A percentile compares a stretch with the other conserved stretches of the same genome.
Evolutionary conservation across 1,139 yeast genomes (phyloP).

Genomic region (Pichia sp.): DNA sequence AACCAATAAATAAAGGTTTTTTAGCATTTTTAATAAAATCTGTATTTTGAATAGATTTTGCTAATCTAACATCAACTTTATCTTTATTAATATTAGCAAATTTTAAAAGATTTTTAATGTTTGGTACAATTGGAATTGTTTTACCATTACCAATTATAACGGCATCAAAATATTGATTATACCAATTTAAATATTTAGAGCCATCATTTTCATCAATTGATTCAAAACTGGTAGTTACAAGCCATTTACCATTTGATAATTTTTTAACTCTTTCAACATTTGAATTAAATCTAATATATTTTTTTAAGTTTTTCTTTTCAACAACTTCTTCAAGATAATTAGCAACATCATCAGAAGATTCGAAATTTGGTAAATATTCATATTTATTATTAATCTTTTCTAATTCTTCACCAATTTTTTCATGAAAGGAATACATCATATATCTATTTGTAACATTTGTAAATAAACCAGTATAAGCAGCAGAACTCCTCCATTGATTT

Average conservation of each 20-base stretch:
- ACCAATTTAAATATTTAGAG: conserved; percentile 23
- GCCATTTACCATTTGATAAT: conserved; percentile 17
- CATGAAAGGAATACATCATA: conserved; percentile 36
- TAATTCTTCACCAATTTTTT: conserved; percentile 7
- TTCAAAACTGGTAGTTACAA: conserved; percentile 6
- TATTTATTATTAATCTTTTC: conserved; percentile 38
- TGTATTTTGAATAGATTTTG: conserved; percentile 15
- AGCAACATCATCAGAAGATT: conserved; percentile 30
- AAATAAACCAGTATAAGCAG: conserved; percentile 36
- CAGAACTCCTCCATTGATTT: conserved; percentile 21
- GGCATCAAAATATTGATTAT: conserved; percentile 35
- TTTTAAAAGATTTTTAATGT: conserved; percentile 35
- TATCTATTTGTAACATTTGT: conserved; percentile 44
- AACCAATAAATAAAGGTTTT: conserved; percentile 44
- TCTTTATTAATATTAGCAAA: conserved; percentile 28
- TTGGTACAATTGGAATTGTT: conserved; percentile 41
- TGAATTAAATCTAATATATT: conserved; percentile 35
- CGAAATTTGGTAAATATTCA: conserved; percentile 33
- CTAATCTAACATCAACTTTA: conserved; percentile 12
- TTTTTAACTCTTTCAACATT: conserved; percentile 35
- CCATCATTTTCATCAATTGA: conserved; percentile 1
- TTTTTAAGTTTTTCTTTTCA: conserved; percentile 28
- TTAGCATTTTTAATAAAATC: conserved; percentile 29
- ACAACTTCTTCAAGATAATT: conserved; percentile 29
- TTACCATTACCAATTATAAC: conserved; percentile 43